Evolutionary conservation across 805 yeast species (phyloP), one percentile per base, ranked within the genome.

Genomic region (Wickerhamiella kurtzmanii): DNA sequence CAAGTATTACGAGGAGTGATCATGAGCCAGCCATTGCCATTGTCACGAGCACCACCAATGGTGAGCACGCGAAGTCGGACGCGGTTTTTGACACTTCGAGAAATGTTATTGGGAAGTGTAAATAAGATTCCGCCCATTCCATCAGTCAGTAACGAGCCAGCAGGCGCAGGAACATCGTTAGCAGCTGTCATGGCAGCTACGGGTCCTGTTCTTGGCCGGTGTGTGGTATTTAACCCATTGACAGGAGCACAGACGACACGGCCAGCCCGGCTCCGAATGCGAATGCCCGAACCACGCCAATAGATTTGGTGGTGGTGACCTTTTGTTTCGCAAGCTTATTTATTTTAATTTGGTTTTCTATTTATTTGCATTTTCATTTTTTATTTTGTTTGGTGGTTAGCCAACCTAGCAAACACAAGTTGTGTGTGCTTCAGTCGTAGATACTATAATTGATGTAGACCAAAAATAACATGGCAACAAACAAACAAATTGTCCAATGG

Each of bases 1-100:
- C 82, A 82, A 54, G 96, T 88, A 4, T 66, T 88, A 56, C 82
- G 80, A 50, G 96, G 96, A 18, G 85, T 87, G 11, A 73, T 82
- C 16, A 73, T 81, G 56, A 80, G 88, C 35, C 72, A 76, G 48
- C 88, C 95, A 1, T 69, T 80, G 53, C 96, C 96, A 1, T 63
- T 88, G 53, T 95, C 83, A 56, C 49, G 61, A 15, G 32, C 43
- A 17, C 77, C 77, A 46, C 79, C 79, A n/a, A 60, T 82, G 2
- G 67, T 80, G 55, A 88, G 96, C 3, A 73, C 80, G 0, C 70
- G 82, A 46, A 62, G 76, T 48, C 74, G 94, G 50, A 77, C 79
- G 21, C 72, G 76, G 50, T 83, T 82, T 56, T 66, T 88, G 51
- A 74, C 85, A 51, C 80, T 83, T 82, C 71, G 95, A 55, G 96